phyloP scores from a whole-genome alignment of 495 filamentous ascomycete genomes.

The Penicillium lividum region DNA sequence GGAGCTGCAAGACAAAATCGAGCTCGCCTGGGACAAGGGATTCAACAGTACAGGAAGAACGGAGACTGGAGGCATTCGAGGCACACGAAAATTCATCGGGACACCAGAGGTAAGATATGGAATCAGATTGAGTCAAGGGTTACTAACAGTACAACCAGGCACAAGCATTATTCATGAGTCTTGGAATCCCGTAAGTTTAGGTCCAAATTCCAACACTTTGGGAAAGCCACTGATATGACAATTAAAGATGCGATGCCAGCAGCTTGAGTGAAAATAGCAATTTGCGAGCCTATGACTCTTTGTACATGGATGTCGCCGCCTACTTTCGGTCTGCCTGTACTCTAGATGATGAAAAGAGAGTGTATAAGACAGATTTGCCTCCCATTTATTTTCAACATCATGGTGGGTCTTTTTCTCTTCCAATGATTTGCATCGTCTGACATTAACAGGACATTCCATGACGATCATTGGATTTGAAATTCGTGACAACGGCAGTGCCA shows the following conservation, averaged over 20 bases:
- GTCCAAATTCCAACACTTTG: neutral
- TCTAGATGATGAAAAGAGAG: conserved; percentile 44
- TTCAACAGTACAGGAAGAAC: conserved; percentile 71
- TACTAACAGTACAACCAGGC: conserved; percentile 53
- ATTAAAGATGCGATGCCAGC: conserved; percentile 51
- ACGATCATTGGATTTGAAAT: conserved; percentile 88
- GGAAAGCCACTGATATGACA: conserved; percentile 7
- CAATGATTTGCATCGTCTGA: neutral
- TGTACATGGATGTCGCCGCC: conserved; percentile 67
- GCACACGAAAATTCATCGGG: conserved; percentile 94
- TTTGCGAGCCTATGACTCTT: conserved; percentile 50
- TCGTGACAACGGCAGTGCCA: conserved; percentile 60
- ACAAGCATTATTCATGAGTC: conserved; percentile 71
- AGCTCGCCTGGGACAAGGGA: conserved; percentile 84
- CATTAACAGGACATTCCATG: conserved; percentile 73
- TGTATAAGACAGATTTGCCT: conserved; percentile 67
- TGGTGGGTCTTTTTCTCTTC: conserved; percentile 41
- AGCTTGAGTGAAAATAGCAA: conserved; percentile 44
- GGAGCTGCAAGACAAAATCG: conserved; percentile 84
- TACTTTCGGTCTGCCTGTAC: conserved; percentile 66
- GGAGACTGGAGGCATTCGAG: conserved; percentile 85
- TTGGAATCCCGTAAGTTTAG: conserved; percentile 62
- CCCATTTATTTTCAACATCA: conserved; percentile 92
- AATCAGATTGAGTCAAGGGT: neutral
- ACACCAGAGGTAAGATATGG: conserved; percentile 72